A percentile compares a stretch with the other conserved stretches of the same genome.
phyloP scores from a whole-genome alignment of 2,329 filamentous ascomycete genomes.

The Talaromyces sp. region DNA sequence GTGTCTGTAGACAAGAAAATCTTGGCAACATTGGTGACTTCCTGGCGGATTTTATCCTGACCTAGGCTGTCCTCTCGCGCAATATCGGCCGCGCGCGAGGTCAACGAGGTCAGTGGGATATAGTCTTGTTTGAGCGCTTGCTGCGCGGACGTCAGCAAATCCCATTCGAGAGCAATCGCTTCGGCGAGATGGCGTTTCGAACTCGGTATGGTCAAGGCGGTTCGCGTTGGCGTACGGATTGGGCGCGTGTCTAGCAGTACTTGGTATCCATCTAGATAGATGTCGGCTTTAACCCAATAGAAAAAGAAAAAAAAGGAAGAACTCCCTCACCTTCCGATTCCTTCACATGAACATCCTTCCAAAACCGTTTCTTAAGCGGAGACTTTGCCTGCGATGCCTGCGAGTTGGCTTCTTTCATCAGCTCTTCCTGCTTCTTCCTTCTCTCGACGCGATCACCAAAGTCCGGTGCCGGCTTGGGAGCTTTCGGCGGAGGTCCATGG shows the following conservation, averaged over 20 bases:
- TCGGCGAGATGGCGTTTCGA: constrained; percentile 76
- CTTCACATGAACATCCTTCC: constrained; percentile 73
- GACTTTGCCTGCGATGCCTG: constrained; percentile 25
- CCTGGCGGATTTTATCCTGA: constrained; percentile 50
- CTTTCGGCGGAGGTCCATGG: constrained; percentile 55
- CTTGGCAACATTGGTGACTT: constrained; percentile 65
- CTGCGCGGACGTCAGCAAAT: constrained; percentile 71
- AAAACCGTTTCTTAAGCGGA: constrained; percentile 69
- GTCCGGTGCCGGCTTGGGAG: constrained; percentile 47
- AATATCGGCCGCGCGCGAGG: constrained; percentile 79
- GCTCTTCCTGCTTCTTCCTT: constrained; percentile 46
- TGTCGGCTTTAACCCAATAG: background rate
- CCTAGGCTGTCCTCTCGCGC: constrained; percentile 57
- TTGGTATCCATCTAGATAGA: constrained; percentile 46
- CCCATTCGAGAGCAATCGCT: constrained; percentile 90
- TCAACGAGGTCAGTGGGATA: constrained; percentile 81
- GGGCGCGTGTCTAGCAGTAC: constrained; percentile 73
- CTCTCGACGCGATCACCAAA: constrained; percentile 44
- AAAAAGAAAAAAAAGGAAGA: background rate
- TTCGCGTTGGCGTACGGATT: constrained; percentile 68
- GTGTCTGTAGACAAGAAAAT: constrained; percentile 90
- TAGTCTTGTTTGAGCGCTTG: constrained; percentile 82
- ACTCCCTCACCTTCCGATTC: constrained; percentile 55
- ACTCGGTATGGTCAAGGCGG: constrained; percentile 66
- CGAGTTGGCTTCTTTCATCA: constrained; percentile 41